Evolutionary conservation across 2,329 filamentous ascomycete genomes (phyloP), one percentile per base, ranked within the genome.

Genomic region (Drechslerella dactyloides): DNA sequence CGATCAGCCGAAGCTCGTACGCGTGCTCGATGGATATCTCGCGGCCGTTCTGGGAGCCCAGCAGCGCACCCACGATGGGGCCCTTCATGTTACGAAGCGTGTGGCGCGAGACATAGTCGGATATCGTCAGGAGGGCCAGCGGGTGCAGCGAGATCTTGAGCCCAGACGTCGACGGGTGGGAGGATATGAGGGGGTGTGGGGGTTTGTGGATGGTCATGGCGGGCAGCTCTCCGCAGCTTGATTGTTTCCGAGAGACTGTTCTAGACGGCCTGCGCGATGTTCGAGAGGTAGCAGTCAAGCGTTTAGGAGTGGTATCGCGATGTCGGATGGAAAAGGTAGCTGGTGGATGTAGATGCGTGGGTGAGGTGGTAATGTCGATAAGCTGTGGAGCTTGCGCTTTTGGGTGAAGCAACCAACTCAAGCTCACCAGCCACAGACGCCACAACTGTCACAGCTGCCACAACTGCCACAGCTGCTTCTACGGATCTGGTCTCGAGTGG

Each of bases 171-270:
- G 86, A 86, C 3, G 75, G 70, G 55, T 77, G 74, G 17, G 69
- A 69, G 30, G 76, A 77, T 44, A 77, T 76, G 37, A 77, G 74
- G 33, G 74, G 72, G 59, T 70, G 85, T 82, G 94, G 94, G 78
- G 97, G 90, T 85, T 96, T 96, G 80, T 88, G 86, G 82, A 93
- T 90, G 81, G 93, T 91, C 93, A 97, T 97, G 82, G 88, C 94
- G 88, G 85, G 82, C 30, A 82, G 82, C 83, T 82, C 82, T 81
- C 6, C 13, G 10, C 13, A 30, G 17, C 17, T 17, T 4, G 24
- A 53, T 53, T 19, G 23, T 6, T 46, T 21, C 42, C 21, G 17
- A 17, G 3, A 13, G 15, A 5, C 42, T 5, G 15, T 3, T 46
- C 23, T 51, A 19, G 19, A 51, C 23, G 8, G 33, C 7, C 13